A percentile compares a stretch with the other conserved stretches of the same genome.
phyloP scores from a whole-genome alignment of 2,329 filamentous ascomycete species.

The Helicocarpus griseus region DNA sequence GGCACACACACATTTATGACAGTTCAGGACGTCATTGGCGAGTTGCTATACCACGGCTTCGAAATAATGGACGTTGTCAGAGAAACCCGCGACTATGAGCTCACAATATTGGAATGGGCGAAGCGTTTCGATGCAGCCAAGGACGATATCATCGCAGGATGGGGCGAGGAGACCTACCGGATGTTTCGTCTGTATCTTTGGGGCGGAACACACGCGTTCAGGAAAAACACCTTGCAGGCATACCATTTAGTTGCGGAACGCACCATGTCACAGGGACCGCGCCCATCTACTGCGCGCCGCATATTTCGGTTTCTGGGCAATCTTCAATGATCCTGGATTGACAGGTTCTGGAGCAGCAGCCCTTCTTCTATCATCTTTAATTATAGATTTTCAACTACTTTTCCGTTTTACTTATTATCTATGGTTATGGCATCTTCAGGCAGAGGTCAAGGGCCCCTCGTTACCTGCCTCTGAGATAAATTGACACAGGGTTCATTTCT shows the following conservation, averaged over 20 bases:
- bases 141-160: neutral
- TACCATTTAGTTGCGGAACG: constrained; percentile 1
- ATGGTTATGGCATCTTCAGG: too few relatives aligned
- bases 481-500: too few relatives aligned
- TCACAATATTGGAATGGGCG: constrained; percentile 2
- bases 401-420: too few relatives aligned
- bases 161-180: neutral
- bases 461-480: too few relatives aligned
- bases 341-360: too few relatives aligned
- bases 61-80: neutral
- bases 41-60: neutral
- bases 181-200: neutral
- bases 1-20: constrained; percentile 1
- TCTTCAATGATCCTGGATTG: too few relatives aligned
- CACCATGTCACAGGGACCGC: neutral
- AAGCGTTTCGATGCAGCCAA: neutral
- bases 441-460: too few relatives aligned
- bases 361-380: too few relatives aligned
- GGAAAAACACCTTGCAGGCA: neutral
- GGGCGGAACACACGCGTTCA: neutral
- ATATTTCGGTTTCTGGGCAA: too few relatives aligned
- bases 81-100: constrained; percentile 3
- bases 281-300: too few relatives aligned
- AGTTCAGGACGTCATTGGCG: neutral
- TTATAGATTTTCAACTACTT: too few relatives aligned